Percentiles rank a stretch among this genome's conserved stretches.
phyloP scores from a whole-genome alignment of 2,329 filamentous ascomycete genomes.

The Ophiognomonia clavigignenti-juglandacearum region DNA sequence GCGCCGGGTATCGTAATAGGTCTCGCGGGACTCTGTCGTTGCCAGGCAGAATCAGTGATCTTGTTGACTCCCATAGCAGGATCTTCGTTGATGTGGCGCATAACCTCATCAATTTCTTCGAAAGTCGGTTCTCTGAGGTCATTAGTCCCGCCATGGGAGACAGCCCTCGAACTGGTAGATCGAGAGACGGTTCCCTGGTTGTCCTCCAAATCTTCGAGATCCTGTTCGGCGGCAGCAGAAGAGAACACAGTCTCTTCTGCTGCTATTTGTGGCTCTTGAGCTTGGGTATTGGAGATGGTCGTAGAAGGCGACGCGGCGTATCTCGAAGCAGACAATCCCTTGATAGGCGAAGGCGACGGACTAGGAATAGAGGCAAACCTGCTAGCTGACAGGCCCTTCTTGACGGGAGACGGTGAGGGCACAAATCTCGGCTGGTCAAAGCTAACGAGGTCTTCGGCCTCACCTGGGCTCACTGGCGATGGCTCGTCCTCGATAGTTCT shows the following conservation, averaged over 20 bases:
- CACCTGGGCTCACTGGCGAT: constrained; percentile 9
- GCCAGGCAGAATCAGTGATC: constrained; percentile 43
- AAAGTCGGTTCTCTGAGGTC: constrained; percentile 46
- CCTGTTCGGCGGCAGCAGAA: constrained; percentile 17
- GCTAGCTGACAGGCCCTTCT: constrained; percentile 24
- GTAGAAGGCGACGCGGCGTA: constrained; percentile 36
- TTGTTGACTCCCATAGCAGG: constrained; percentile 72
- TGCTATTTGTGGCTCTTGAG: constrained; percentile 8
- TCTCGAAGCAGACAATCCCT: constrained; percentile 42
- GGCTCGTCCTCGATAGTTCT: constrained; percentile 27
- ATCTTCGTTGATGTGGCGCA: constrained; percentile 77
- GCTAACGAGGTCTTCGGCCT: neutral
- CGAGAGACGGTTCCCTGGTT: constrained; percentile 25
- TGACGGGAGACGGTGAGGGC: constrained; percentile 19
- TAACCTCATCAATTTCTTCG: constrained; percentile 87
- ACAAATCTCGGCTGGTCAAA: constrained; percentile 5
- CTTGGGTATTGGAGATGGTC: constrained; percentile 20
- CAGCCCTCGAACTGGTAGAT: constrained; percentile 26
- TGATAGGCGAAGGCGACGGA: constrained; percentile 25
- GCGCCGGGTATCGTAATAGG: constrained; percentile 32
- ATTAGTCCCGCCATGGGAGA: constrained; percentile 19
- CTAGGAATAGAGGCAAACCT: constrained; percentile 27
- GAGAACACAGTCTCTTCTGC: constrained; percentile 16
- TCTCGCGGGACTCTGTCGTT: constrained; percentile 36
- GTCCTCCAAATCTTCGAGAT: constrained; percentile 24